Conservation (phyloP, 345 rosid species). For the Populus tremula region DNA sequence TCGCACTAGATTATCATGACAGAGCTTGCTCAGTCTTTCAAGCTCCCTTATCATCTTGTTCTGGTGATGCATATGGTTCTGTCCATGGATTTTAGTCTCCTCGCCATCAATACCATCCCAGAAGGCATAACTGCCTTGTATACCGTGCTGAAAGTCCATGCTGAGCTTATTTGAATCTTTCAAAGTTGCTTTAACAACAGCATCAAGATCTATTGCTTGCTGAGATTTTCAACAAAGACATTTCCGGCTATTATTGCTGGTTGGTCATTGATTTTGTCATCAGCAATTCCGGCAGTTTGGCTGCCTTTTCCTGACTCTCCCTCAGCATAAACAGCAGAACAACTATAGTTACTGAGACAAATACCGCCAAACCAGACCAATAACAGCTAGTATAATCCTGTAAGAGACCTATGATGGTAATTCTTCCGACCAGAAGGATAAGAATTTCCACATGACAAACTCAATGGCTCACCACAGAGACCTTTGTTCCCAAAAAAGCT, state of each 20-base stretch:
- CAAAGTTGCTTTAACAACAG: conserved; percentile 72
- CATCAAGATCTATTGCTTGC: conserved; percentile 87
- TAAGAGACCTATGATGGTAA: conserved; percentile 82
- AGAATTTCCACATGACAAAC: conserved; percentile 49
- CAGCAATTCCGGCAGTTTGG: conserved; percentile 49
- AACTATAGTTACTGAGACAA: conserved; percentile 73
- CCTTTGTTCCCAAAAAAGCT: conserved; percentile 80
- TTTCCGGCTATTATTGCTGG: conserved; percentile 73
- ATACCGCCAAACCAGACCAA: conserved; percentile 93
- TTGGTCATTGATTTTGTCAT: conserved; percentile 41
- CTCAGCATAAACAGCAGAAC: conserved; percentile 90
- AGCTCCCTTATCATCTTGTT: conserved; percentile 95
- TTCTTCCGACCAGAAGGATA: conserved; percentile 36
- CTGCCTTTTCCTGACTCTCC: conserved; percentile 87
- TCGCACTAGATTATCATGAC: conserved; percentile 74
- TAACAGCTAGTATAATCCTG: conserved; percentile 72
- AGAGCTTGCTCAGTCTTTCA: conserved; percentile 90
- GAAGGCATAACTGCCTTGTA: conserved; percentile 96
- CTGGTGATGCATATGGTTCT: conserved; percentile 80
- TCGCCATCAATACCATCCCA: conserved; percentile 72
- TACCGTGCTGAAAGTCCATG: conserved; percentile 82
- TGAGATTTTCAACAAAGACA: conserved; percentile 79
- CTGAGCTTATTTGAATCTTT: conserved; percentile 81
- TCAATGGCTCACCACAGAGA: conserved; percentile 85
- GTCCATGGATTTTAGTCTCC: conserved; percentile 86